phyloP scores from a whole-genome alignment of 306 rosid species.

The Glycine soja region DNA sequence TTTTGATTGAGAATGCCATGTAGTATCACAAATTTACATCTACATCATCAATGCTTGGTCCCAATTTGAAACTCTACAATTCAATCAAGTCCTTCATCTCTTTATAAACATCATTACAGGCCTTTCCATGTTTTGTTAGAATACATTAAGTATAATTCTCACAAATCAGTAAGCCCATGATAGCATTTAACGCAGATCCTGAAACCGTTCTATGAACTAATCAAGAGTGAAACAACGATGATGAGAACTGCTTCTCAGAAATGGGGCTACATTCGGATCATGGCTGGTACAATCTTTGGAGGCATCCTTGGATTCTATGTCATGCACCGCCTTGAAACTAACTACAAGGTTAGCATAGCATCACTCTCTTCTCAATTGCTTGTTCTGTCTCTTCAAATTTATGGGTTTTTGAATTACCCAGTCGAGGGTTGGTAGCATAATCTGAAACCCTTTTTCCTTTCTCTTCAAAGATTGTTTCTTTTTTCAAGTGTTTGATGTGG shows the following conservation, averaged over 20 bases:
- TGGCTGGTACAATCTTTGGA: constrained; percentile 72
- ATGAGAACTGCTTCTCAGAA: constrained; percentile 53
- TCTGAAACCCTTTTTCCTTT: constrained; percentile 33
- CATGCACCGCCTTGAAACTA: constrained; percentile 75
- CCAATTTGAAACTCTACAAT: too few relatives aligned
- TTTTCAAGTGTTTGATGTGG: constrained; percentile 10
- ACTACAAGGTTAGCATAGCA: constrained; percentile 67
- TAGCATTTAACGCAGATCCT: too few relatives aligned
- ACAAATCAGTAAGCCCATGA: neutral
- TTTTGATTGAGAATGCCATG: too few relatives aligned
- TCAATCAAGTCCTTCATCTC: too few relatives aligned
- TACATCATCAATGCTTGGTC: too few relatives aligned
- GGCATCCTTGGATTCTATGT: constrained; percentile 88
- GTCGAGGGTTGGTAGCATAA: neutral
- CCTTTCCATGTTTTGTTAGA: too few relatives aligned
- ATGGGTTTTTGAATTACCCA: neutral
- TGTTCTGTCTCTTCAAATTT: neutral
- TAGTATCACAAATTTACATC: too few relatives aligned
- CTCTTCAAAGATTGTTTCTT: constrained; percentile 4
- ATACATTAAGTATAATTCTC: too few relatives aligned
- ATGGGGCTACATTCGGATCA: constrained; percentile 84
- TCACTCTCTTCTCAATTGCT: constrained; percentile 5
- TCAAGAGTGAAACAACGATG: neutral
- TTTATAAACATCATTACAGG: too few relatives aligned
- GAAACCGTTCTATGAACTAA: neutral